Conservation (phyloP, 2,329 filamentous ascomycete species). For the Ambrosiella beaveri region DNA sequence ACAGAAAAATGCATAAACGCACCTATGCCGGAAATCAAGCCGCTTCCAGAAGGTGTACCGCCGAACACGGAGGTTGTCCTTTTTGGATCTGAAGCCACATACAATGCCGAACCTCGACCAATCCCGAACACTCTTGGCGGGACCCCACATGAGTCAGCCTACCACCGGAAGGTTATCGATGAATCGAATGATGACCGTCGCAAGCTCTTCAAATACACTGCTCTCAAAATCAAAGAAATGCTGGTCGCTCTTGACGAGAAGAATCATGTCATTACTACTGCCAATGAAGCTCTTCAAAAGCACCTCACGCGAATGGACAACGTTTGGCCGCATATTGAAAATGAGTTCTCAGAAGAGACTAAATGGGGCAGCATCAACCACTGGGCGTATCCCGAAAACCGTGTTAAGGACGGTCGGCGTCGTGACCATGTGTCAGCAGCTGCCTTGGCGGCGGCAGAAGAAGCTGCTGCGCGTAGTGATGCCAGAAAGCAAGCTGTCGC, state of each 20-base stretch:
- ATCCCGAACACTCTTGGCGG: slow-evolving; percentile 25
- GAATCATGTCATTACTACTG: slow-evolving; percentile 86
- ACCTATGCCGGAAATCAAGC: slow-evolving; percentile 15
- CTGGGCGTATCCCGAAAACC: slow-evolving; percentile 87
- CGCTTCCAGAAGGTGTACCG: slow-evolving; percentile 2
- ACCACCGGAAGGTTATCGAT: neutral
- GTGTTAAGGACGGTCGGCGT: slow-evolving; percentile 56
- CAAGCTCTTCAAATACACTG: slow-evolving; percentile 60
- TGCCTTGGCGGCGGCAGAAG: slow-evolving; percentile 60
- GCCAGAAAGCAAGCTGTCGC: slow-evolving; percentile 66
- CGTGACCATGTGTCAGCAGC: slow-evolving; percentile 68
- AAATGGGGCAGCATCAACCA: slow-evolving; percentile 81
- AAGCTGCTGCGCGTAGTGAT: slow-evolving; percentile 70
- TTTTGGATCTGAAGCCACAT: slow-evolving; percentile 9
- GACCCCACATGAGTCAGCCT: slow-evolving; percentile 20
- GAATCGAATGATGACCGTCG: slow-evolving; percentile 36
- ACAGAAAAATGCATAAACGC: slow-evolving; percentile 45
- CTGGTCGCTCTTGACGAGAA: slow-evolving; percentile 90
- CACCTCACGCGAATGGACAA: slow-evolving; percentile 73
- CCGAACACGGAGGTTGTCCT: neutral
- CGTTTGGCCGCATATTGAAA: slow-evolving; percentile 70
- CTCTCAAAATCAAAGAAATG: slow-evolving; percentile 65
- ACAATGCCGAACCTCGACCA: slow-evolving; percentile 15
- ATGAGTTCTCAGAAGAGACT: slow-evolving; percentile 85
- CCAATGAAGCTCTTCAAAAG: slow-evolving; percentile 73